A percentile compares a stretch with the other conserved stretches of the same genome.
Conservation (phyloP, 352 stramenopile species). For the Plasmopara muralis region DNA sequence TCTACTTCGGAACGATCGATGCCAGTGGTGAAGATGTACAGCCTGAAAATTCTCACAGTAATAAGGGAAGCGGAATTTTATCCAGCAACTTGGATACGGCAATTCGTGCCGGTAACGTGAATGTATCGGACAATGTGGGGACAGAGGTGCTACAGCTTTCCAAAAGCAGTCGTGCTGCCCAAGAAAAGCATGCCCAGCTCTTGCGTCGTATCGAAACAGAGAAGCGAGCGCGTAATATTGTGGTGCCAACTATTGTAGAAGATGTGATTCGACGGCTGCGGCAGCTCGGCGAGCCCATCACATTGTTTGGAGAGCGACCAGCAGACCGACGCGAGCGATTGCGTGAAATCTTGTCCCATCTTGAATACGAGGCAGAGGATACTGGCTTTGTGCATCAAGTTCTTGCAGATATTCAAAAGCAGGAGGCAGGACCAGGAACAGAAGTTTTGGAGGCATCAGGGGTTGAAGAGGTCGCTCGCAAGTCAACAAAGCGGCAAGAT, state of each 20-base stretch:
- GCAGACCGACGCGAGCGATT: constrained; percentile 92
- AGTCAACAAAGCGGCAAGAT: constrained; percentile 26
- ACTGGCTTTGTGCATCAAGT: constrained; percentile 56
- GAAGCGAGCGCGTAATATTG: constrained; percentile 84
- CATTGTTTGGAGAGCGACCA: constrained; percentile 93
- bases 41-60: constrained; percentile 34
- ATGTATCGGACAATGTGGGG: constrained; percentile 63
- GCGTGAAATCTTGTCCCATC: constrained; percentile 80
- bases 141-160: constrained; percentile 82
- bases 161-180: constrained; percentile 69
- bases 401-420: constrained; percentile 42
- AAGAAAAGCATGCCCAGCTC: constrained; percentile 85
- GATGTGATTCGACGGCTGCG: constrained; percentile 89
- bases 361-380: constrained; percentile 69
- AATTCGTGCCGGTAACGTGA: constrained; percentile 78
- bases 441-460: background rate
- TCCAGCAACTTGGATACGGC: constrained; percentile 51
- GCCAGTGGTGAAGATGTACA: constrained; percentile 28
- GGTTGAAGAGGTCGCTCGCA: constrained; percentile 4
- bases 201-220: constrained; percentile 88
- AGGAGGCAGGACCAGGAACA: constrained; percentile 13
- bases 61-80: constrained; percentile 1
- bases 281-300: constrained; percentile 87
- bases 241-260: constrained; percentile 89
- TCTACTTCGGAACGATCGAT: constrained; percentile 78